phyloP scores from a whole-genome alignment of 2,329 filamentous ascomycete genomes.

The Arthrobotrys entomopaga region DNA sequence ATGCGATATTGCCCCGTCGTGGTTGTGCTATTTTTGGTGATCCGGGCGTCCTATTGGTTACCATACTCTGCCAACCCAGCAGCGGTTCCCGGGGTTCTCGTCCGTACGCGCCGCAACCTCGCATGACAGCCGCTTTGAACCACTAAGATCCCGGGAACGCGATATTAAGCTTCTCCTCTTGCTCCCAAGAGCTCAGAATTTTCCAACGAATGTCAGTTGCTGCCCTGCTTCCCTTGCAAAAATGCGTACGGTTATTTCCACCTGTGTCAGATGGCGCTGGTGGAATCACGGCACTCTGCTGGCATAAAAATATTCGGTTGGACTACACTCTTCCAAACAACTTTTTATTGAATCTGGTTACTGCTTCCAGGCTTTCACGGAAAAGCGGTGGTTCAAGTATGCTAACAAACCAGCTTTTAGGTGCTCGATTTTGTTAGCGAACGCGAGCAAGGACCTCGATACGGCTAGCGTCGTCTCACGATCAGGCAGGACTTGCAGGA shows the following conservation, averaged over 20 bases:
- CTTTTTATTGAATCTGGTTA: conserved; percentile 29
- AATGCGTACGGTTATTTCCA: conserved; percentile 42
- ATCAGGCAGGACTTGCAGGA: conserved; percentile 49
- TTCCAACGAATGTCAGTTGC: conserved; percentile 42
- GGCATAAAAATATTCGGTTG: conserved; percentile 25
- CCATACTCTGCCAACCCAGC: conserved; percentile 33
- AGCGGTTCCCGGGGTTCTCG: conserved; percentile 47
- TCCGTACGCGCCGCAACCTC: conserved; percentile 47
- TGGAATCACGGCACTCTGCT: conserved; percentile 34
- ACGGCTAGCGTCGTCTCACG: conserved; percentile 41
- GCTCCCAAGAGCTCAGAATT: conserved; percentile 25
- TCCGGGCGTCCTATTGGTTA: conserved; percentile 37
- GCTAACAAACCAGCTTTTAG: conserved; percentile 23
- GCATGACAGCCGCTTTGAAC: conserved; percentile 41
- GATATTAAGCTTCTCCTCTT: conserved; percentile 25
- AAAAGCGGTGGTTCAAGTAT: conserved; percentile 27
- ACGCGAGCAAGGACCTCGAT: conserved; percentile 32
- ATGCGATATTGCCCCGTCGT: conserved; percentile 11
- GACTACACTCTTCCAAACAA: conserved; percentile 19
- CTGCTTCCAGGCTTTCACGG: conserved; percentile 40
- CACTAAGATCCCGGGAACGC: conserved; percentile 35
- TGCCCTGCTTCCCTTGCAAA: conserved; percentile 44
- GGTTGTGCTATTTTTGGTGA: conserved; percentile 54
- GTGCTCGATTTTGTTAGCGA: conserved; percentile 23
- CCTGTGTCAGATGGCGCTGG: conserved; percentile 54